Percentiles rank a stretch among this genome's conserved stretches.
Conservation (phyloP, 352 stramenopile genomes). For the Globisporangium ultimum region DNA sequence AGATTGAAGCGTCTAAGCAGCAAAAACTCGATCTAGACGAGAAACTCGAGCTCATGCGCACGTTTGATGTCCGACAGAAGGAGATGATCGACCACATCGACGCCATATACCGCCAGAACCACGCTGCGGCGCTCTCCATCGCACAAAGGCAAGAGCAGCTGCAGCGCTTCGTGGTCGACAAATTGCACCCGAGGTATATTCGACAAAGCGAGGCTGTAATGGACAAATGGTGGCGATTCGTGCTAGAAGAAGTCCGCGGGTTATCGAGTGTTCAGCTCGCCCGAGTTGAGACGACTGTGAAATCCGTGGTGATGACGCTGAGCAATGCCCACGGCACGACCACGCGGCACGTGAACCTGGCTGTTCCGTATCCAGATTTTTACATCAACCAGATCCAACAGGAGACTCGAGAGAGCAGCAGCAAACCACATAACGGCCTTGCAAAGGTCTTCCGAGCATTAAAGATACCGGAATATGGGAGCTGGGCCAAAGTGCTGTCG, state of each 20-base stretch:
- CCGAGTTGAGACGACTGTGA: slow-evolving; percentile 15
- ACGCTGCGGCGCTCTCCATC: slow-evolving; percentile 19
- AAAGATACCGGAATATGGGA: slow-evolving; percentile 13
- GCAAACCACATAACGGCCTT: slow-evolving; percentile 10
- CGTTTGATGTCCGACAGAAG: slow-evolving; percentile 36
- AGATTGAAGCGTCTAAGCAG: slow-evolving; percentile 19
- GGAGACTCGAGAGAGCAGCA: background rate
- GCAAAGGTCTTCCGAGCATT: slow-evolving; percentile 19
- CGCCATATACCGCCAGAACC: slow-evolving; percentile 24
- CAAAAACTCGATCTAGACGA: slow-evolving; percentile 34
- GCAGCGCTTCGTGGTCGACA: slow-evolving; percentile 8
- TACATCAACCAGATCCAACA: slow-evolving; percentile 34
- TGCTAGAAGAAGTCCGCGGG: slow-evolving; percentile 26
- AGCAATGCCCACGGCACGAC: background rate
- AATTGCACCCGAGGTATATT: slow-evolving; percentile 7
- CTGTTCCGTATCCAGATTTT: slow-evolving; percentile 28
- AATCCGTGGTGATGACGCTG: slow-evolving; percentile 6
- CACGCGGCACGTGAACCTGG: slow-evolving; percentile 3
- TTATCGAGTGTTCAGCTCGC: slow-evolving; percentile 20
- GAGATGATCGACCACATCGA: slow-evolving; percentile 33
- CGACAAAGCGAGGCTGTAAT: slow-evolving; percentile 12
- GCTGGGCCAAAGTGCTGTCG: slow-evolving; percentile 23
- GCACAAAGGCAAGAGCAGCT: slow-evolving; percentile 23
- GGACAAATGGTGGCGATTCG: slow-evolving; percentile 11
- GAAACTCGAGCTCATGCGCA: slow-evolving; percentile 40